A percentile compares a stretch with the other conserved stretches of the same genome.
phyloP scores from a whole-genome alignment of 2,329 filamentous ascomycete species.

The Botrytis fragariae region DNA sequence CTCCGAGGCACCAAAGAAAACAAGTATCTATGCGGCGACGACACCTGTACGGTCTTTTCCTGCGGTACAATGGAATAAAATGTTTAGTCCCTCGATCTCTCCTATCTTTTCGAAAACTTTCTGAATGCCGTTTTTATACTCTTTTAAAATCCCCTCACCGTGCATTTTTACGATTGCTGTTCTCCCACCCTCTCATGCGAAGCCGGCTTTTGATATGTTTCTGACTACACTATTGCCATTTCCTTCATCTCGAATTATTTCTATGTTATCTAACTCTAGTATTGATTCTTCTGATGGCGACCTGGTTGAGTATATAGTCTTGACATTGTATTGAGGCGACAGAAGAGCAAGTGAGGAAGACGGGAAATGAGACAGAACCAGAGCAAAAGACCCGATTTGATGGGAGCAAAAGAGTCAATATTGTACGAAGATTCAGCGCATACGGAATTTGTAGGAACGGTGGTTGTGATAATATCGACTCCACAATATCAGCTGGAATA shows the following conservation, averaged over 20 bases:
- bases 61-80: no score
- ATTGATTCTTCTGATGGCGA: background rate
- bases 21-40: no score
- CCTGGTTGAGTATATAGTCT: background rate
- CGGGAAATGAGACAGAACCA: background rate
- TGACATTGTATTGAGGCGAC: background rate
- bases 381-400: background rate
- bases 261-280: background rate
- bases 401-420: background rate
- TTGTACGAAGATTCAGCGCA: background rate
- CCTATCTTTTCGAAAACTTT: background rate
- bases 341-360: background rate
- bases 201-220: background rate
- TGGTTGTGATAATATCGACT: background rate
- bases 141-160: background rate
- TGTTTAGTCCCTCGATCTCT: rapidly evolving
- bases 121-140: background rate
- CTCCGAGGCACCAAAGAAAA: no score
- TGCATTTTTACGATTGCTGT: background rate
- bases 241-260: background rate
- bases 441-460: background rate
- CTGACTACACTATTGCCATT: no score
- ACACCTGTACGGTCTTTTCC: no score
- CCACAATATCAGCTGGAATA: background rate
- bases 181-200: no score